Percentiles rank a stretch among this genome's conserved stretches.
phyloP scores from a whole-genome alignment of 129 eudicot species.

The Daucus carota region DNA sequence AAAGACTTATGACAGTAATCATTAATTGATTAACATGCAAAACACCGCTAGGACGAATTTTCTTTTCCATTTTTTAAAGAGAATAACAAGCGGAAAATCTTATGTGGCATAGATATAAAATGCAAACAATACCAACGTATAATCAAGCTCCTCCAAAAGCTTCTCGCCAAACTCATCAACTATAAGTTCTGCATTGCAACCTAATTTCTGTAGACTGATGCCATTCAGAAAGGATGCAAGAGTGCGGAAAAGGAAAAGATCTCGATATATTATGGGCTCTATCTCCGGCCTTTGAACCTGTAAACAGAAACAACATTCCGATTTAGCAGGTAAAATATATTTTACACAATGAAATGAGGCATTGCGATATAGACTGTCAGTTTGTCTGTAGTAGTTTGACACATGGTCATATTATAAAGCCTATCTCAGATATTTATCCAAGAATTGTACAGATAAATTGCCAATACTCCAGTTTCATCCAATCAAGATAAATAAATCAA shows the following conservation, averaged over 20 bases:
- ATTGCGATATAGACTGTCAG: neutral
- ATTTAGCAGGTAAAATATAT: neutral
- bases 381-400: neutral
- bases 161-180: conserved; percentile 99
- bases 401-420: neutral
- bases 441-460: neutral
- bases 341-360: no score
- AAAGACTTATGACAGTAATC: neutral
- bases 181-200: conserved; percentile 97
- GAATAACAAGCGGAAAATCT: neutral
- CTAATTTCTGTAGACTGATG: conserved; percentile 88
- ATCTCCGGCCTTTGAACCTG: conserved; percentile 97
- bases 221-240: conserved; percentile 96
- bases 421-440: neutral
- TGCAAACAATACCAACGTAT: conserved; percentile 72
- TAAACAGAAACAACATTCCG: conserved; percentile 5
- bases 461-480: neutral
- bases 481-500: neutral
- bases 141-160: conserved; percentile 99
- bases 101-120: neutral
- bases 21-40: neutral
- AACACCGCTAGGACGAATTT: neutral
- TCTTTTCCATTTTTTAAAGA: neutral
- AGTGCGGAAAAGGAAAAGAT: conserved; percentile 93
- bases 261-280: conserved; percentile 95